Percentiles rank a stretch among this genome's conserved stretches.
Conservation (phyloP, 108 stramenopile species). For the Phaeodactylum tricornutum region DNA sequence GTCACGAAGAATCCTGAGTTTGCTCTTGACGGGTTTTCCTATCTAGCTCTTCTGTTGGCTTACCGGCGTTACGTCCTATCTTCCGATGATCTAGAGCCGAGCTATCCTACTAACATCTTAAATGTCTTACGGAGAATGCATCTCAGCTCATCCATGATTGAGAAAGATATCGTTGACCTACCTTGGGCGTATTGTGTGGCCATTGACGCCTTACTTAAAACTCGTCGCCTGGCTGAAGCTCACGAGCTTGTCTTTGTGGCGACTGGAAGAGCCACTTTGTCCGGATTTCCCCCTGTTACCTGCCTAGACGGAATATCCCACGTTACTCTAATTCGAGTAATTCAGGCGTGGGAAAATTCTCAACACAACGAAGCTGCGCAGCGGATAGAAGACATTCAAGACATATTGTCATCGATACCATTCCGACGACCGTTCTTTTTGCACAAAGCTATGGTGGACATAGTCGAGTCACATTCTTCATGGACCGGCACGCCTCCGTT, state of each 20-base stretch:
- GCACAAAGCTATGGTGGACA: background rate
- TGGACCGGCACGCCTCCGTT: background rate
- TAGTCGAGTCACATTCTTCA: conserved; percentile 2
- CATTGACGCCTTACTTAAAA: conserved; percentile 1
- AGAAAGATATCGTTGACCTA: background rate
- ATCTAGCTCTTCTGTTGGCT: conserved; percentile 1
- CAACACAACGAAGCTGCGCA: background rate
- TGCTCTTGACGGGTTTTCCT: background rate
- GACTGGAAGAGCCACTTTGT: background rate
- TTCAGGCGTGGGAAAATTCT: conserved; percentile 1
- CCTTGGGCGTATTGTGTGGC: background rate
- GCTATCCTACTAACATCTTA: background rate
- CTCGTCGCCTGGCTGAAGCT: background rate
- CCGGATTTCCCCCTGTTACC: background rate
- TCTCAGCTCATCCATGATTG: background rate
- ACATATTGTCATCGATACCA: background rate
- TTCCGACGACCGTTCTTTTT: background rate
- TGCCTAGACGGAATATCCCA: background rate
- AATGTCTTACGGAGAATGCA: background rate
- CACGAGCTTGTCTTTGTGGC: background rate
- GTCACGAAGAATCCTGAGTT: background rate
- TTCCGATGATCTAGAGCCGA: background rate
- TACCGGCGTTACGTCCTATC: conserved; percentile 1
- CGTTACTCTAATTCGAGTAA: background rate
- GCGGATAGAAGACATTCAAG: background rate